Base-by-base conservation (phyloP, 352 stramenopile genomes). In the Globisporangium spinosum region DNA sequence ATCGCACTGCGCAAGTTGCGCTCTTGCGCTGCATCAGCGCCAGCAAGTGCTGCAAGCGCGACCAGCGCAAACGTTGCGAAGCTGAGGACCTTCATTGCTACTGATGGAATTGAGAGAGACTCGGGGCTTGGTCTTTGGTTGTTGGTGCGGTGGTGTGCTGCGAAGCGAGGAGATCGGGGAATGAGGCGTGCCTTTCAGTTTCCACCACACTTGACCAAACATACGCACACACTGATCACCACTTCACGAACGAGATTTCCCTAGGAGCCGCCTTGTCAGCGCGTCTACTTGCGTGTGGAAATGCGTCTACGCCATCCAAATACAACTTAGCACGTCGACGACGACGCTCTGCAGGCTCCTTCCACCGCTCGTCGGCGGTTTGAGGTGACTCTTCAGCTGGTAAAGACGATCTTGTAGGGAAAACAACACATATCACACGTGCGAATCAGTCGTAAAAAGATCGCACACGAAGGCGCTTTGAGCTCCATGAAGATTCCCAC, bases 1-100 rank as follows among this genome's bases (percentile, higher is more conserved):
- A 35, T n/a, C 51, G 22, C 51, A 22, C 51, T 35, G 23, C 51
- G 51, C 51, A 58, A 29, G 51, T 58, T 58, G 23, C 51, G 51
- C 22, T n/a, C 23, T 10, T 58, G 23, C 3, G 12, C 23, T 9
- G 12, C 51, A 29, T 58, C 34, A 9, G 5, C 51, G 3, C 23
- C 23, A 10, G 49, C 49, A 27, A 57, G 49, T 10, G 49, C 22
- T 23, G 34, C 23, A 29, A 58, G 51, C 10, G 51, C 51, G 15
- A 58, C 12, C 3, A 34, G 7, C n/a, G 29, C 3, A 32, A 32
- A 32, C 29, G 29, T 32, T 32, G 22, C 23, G 27, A 58, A 22
- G 13, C 23, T 58, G 53, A 58, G 1, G 23, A 58, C 53, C 3
- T 29, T 27, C 53, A 58, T 58, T 27, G 53, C 1, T 17, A 4